Evolutionary conservation across 306 rosid species (phyloP).

Genomic region (Fragaria iinumae): DNA sequence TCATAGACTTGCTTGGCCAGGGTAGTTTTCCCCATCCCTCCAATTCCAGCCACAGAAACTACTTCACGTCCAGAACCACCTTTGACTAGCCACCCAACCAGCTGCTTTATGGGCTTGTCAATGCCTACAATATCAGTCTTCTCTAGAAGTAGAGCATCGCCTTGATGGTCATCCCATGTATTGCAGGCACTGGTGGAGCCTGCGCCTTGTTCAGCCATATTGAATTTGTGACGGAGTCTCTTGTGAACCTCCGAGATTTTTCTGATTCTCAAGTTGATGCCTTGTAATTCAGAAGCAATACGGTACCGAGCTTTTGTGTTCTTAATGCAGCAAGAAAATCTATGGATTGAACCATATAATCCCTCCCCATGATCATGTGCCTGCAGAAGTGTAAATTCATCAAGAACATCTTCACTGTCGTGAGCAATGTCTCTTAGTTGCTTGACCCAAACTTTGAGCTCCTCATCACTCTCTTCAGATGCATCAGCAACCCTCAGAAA

Average conservation of each 20-base stretch:
- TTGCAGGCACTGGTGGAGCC: conserved; percentile 26
- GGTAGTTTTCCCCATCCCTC: conserved; percentile 64
- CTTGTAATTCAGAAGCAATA: conserved; percentile 18
- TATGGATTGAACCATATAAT: conserved; percentile 9
- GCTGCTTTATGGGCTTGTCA: conserved; percentile 30
- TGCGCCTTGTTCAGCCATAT: conserved; percentile 23
- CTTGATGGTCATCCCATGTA: conserved; percentile 34
- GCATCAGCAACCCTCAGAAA: conserved; percentile 33
- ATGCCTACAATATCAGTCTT: conserved; percentile 50
- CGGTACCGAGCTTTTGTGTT: conserved; percentile 20
- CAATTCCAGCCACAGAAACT: conserved; percentile 51
- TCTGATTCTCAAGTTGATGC: conserved; percentile 22
- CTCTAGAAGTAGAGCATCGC: conserved; percentile 56
- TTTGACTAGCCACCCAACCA: conserved; percentile 32
- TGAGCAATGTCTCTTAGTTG: conserved; percentile 34
- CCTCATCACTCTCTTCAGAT: conserved; percentile 24
- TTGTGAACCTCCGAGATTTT: conserved; percentile 4
- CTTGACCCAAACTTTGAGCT: conserved; percentile 31
- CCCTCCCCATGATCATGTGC: conserved; percentile 18
- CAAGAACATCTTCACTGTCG: conserved; percentile 38
- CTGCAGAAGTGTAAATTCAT: conserved; percentile 25
- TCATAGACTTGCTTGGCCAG: conserved; percentile 49
- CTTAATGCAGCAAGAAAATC: conserved; percentile 19
- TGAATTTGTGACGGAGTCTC: conserved; percentile 15
- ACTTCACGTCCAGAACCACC: conserved; percentile 33